Evolutionary conservation across 164 flowering plant species (phyloP).

Genomic region (Magnolia officinalis): DNA sequence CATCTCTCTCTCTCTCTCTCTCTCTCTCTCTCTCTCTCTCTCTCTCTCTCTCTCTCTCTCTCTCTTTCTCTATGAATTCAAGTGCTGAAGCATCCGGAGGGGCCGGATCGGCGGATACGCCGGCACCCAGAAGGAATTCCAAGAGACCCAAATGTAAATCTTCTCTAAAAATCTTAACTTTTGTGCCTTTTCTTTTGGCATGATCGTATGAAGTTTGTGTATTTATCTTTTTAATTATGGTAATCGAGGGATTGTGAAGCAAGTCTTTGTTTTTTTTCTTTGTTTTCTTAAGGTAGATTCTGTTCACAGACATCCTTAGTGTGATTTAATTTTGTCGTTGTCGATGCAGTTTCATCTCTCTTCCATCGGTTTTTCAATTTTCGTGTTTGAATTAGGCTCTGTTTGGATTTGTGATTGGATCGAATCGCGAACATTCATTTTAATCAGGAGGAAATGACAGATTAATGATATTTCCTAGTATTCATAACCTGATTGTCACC

Average conservation of each 20-base stretch:
- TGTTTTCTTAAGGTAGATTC: background rate
- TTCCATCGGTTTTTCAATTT: background rate
- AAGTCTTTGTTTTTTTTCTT: background rate
- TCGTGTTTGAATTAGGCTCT: background rate
- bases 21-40: no score
- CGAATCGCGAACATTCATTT: background rate
- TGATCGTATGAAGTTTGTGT: background rate
- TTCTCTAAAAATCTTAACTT: background rate
- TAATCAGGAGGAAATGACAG: no score
- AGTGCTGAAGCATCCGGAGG: slow-evolving; percentile 5
- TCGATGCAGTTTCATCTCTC: background rate
- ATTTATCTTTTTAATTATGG: background rate
- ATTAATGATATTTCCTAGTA: no score
- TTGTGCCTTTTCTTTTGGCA: background rate
- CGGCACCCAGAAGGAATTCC: slow-evolving; percentile 25
- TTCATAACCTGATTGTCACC: background rate
- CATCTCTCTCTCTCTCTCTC: background rate
- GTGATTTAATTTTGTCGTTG: background rate
- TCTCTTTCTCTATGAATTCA: slow-evolving; percentile 10
- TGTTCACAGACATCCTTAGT: background rate
- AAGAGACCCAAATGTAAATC: slow-evolving; percentile 28
- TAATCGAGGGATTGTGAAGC: background rate
- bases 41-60: background rate
- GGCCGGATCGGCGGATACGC: slow-evolving; percentile 17
- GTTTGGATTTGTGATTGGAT: background rate